Evolutionary conservation across 495 filamentous ascomycete species (phyloP).

Genomic region (Penicillium atrosanguineum): DNA sequence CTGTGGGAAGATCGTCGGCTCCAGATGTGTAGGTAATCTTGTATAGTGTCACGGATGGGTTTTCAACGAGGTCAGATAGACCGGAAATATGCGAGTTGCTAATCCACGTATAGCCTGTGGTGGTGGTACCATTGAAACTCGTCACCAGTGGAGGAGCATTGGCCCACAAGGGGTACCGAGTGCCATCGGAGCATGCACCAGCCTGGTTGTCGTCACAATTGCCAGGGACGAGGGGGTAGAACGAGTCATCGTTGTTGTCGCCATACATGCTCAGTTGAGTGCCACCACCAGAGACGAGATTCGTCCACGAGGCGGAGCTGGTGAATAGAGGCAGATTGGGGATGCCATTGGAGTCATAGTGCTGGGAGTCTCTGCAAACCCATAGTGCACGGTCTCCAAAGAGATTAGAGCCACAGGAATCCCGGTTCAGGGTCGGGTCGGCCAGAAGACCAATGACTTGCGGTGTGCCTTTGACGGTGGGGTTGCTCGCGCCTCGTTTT

Average conservation of each 20-base stretch:
- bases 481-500: background rate
- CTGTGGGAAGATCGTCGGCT: constrained; percentile 14
- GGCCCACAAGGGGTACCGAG: constrained; percentile 27
- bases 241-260: constrained; percentile 18
- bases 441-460: constrained; percentile 26
- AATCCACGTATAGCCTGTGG: constrained; percentile 29
- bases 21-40: constrained; percentile 15
- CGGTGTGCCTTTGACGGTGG: constrained; percentile 6
- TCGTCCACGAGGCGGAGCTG: constrained; percentile 28
- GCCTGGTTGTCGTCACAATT: constrained; percentile 19
- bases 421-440: constrained; percentile 26
- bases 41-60: constrained; percentile 24
- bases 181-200: constrained; percentile 22
- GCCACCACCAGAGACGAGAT: background rate
- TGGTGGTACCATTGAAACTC: constrained; percentile 9
- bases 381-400: constrained; percentile 26
- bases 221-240: constrained; percentile 20
- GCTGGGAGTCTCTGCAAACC: constrained; percentile 29
- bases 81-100: constrained; percentile 22
- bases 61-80: constrained; percentile 12
- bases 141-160: constrained; percentile 28
- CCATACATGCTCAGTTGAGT: constrained; percentile 17
- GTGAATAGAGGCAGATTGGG: constrained; percentile 18
- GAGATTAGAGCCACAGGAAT: constrained; percentile 27
- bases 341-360: constrained; percentile 12